Base-by-base conservation (phyloP, 805 yeast genomes). In the Saccharomycopsis sp. region DNA sequence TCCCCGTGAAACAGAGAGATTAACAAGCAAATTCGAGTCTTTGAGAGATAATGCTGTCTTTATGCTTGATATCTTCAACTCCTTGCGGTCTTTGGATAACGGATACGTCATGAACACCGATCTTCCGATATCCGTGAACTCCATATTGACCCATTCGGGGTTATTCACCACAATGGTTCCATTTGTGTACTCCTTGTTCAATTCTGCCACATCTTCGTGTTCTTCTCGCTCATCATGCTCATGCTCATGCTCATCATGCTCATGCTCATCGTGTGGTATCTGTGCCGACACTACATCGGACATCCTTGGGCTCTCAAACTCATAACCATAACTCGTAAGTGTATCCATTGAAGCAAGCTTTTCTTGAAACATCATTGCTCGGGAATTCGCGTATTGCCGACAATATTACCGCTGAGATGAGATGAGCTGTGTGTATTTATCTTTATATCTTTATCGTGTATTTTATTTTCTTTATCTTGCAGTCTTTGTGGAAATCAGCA, bases 91-190 rank as follows among this genome's bases (percentile, higher is more conserved):
- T 15, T 74, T 75, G 19, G 72, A 71, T 41, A 77, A 63, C 2
- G 82, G 82, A 29, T 65, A 65, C 47, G 73, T 78, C 54, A 72
- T 73, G 64, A 77, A 79, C 53, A 79, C 70, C 15, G 83, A 78
- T 57, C 71, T 73, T 8, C 80, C 79, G 56, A 79, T 68, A 51
- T 75, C 77, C 24, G 70, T 74, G 20, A 77, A 65, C 55, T 78
- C 81, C 78, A 80, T 78, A 47, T 78, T 74, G 25, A 78, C 81
- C 84, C 84, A 80, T 56, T 77, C 82, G 1, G 68, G 70, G 38
- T 29, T 29, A 29, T 29, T 29, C 38, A 29, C 38, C 38, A 12
- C 38, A 12, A 29, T 29, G 12, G 38, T 29, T 12, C 38, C 38
- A 29, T n/a, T n/a, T n/a, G n/a, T n/a, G n/a, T 29, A 29, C 38